phyloP scores from a whole-genome alignment of 1,284 basidiomycete species.

The Ustilago sp. region DNA sequence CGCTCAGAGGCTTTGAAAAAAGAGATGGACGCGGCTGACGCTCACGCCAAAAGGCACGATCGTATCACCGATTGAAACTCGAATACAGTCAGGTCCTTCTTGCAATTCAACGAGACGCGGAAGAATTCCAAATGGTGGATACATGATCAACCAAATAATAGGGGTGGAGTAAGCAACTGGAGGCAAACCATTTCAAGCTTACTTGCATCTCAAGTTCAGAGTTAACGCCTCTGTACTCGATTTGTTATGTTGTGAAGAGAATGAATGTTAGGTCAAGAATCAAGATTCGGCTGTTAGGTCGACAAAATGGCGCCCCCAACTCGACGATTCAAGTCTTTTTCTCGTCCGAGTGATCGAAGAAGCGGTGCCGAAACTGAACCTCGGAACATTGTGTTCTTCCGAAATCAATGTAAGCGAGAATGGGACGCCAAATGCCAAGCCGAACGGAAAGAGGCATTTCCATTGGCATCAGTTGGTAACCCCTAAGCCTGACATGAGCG shows the following conservation, averaged over 20 bases:
- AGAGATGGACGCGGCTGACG: neutral
- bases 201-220: neutral
- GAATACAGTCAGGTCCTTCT: neutral
- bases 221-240: neutral
- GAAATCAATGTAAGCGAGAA: constrained; percentile 1
- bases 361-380: neutral
- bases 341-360: constrained; percentile 18
- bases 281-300: neutral
- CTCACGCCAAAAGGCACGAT: constrained; percentile 3
- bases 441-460: constrained; percentile 3
- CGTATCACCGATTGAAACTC: constrained; percentile 16
- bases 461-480: neutral
- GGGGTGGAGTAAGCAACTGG: constrained; percentile 6
- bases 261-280: too few relatives aligned
- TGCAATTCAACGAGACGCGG: neutral
- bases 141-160: constrained; percentile 4
- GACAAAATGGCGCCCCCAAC: too few relatives aligned
- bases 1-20: neutral
- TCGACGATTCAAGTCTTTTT: neutral
- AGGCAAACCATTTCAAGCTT: neutral
- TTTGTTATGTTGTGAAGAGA: too few relatives aligned
- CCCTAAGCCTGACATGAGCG: too few relatives aligned
- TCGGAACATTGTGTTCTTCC: constrained; percentile 18
- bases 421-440: neutral
- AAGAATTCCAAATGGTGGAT: neutral